A percentile compares a stretch with the other conserved stretches of the same genome.
Conservation (phyloP, 2,329 filamentous ascomycete genomes). For the Ophiosphaerella korrae region DNA sequence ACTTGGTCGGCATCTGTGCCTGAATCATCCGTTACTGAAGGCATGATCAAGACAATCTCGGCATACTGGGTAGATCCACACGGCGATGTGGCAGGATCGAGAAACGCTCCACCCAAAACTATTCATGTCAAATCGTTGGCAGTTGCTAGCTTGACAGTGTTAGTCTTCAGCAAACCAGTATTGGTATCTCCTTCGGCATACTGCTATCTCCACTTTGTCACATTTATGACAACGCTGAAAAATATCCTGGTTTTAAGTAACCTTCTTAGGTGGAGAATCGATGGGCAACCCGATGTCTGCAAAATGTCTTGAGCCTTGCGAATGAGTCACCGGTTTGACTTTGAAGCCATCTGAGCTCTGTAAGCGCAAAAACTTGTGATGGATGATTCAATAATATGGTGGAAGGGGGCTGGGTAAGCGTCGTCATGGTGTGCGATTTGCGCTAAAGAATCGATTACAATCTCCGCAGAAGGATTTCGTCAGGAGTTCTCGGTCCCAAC, state of each 20-base stretch:
- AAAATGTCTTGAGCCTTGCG: too few relatives aligned
- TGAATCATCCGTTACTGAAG: conserved; percentile 16
- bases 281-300: too few relatives aligned
- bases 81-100: conserved; percentile 20
- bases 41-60: conserved; percentile 26
- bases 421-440: neutral
- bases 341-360: too few relatives aligned
- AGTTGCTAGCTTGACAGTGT: neutral
- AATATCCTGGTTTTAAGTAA: too few relatives aligned
- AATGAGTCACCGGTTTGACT: too few relatives aligned
- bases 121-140: conserved; percentile 23
- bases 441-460: conserved; percentile 1
- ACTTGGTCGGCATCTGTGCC: conserved; percentile 15
- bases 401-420: neutral
- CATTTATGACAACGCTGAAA: too few relatives aligned
- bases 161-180: neutral
- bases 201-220: neutral
- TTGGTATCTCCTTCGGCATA: too few relatives aligned
- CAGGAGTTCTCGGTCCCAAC: conserved; percentile 27
- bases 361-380: too few relatives aligned
- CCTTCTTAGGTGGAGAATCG: too few relatives aligned
- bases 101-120: conserved; percentile 16
- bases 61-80: conserved; percentile 23
- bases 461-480: conserved; percentile 9
- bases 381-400: too few relatives aligned